These are phyloP conservation scores for Lactarius sanguifluus DNA, from an alignment of 768 basidiomycete genomes.

Conservation along the genomic window DNA sequence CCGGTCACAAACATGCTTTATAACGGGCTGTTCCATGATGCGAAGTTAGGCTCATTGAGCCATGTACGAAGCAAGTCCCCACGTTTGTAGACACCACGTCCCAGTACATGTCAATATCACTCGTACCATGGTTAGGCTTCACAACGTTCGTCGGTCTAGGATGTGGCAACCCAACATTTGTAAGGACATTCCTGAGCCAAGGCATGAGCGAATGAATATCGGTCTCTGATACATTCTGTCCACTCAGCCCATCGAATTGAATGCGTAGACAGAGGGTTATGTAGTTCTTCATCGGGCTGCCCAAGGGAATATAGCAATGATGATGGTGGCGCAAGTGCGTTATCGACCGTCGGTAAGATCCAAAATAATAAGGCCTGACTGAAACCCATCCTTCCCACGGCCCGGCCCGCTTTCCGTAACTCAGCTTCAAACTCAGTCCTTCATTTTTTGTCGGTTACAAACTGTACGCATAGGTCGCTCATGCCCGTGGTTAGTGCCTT, in stretches of 20 bases:
- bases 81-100: conserved; percentile 7
- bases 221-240: background rate
- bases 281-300: background rate
- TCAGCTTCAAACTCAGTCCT: too few relatives aligned
- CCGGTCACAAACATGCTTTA: background rate
- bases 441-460: too few relatives aligned
- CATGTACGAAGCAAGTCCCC: background rate
- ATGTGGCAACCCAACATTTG: conserved; percentile 14
- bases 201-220: conserved; percentile 9
- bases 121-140: background rate
- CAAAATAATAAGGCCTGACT: too few relatives aligned
- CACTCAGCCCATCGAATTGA: conserved; percentile 7
- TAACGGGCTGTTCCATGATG: background rate
- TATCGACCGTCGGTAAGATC: background rate
- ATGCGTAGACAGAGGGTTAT: conserved; percentile 20
- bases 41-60: background rate
- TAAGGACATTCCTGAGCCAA: conserved; percentile 13
- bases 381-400: background rate
- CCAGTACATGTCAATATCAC: conserved; percentile 21
- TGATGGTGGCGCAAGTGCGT: background rate
- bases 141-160: conserved; percentile 17
- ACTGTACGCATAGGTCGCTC: too few relatives aligned
- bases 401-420: too few relatives aligned
- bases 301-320: background rate
- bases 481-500: too few relatives aligned